Evolutionary conservation across 1,284 basidiomycete genomes (phyloP).

Genomic region (Xerocomus amazonicus): DNA sequence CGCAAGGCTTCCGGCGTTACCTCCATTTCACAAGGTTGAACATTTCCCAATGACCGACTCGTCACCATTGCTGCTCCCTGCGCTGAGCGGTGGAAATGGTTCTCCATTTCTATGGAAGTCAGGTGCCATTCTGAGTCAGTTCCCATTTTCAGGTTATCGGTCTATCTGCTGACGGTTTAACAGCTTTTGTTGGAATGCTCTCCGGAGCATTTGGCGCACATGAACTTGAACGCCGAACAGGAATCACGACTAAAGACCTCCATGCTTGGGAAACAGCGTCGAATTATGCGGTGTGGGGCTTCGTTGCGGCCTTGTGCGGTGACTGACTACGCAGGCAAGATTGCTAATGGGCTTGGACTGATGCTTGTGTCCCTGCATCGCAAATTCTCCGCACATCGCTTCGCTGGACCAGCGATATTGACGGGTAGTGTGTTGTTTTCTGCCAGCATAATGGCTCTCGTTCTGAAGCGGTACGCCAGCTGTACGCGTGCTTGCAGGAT

Average conservation of each 20-base stretch:
- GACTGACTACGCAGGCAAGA: constrained; percentile 38
- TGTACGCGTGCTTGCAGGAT: neutral
- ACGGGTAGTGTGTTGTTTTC: constrained; percentile 67
- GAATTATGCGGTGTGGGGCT: constrained; percentile 55
- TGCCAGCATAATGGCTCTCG: constrained; percentile 64
- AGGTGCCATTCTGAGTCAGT: constrained; percentile 31
- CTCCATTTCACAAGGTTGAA: neutral
- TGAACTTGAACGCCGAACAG: constrained; percentile 47
- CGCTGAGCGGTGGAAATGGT: constrained; percentile 8
- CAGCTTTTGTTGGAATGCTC: constrained; percentile 57
- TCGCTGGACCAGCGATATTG: constrained; percentile 70
- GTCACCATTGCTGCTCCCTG: constrained; percentile 30
- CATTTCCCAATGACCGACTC: constrained; percentile 22
- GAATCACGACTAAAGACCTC: constrained; percentile 50
- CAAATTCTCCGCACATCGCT: constrained; percentile 56
- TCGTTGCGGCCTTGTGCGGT: neutral
- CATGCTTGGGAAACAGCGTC: constrained; percentile 63
- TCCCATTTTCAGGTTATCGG: neutral
- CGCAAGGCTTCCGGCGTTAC: too few species aligned
- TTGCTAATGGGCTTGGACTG: constrained; percentile 76
- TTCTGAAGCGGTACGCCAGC: constrained; percentile 48
- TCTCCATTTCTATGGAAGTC: constrained; percentile 40
- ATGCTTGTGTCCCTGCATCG: constrained; percentile 72
- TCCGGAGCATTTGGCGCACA: constrained; percentile 72
- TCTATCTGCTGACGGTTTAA: constrained; percentile 1